These are phyloP conservation scores for Xylaria sp. DNA, from an alignment of 2,329 filamentous ascomycete species.

Conservation along the genomic window DNA sequence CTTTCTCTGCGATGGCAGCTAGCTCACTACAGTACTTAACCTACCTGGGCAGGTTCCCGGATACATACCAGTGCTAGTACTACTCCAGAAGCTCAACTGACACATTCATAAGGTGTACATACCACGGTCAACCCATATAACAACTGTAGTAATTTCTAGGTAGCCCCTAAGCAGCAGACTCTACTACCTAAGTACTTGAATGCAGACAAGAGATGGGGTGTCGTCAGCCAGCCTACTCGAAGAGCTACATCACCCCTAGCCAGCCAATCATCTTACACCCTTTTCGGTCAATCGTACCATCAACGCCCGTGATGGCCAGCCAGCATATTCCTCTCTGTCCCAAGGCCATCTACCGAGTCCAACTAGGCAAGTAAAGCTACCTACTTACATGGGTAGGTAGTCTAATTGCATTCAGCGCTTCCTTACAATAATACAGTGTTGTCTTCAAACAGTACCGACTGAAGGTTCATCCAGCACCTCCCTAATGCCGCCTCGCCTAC, in stretches of 20 bases:
- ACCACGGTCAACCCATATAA: neutral
- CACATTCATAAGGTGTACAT: neutral
- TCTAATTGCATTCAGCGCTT: neutral
- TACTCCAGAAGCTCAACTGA: neutral
- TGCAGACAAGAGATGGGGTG: neutral
- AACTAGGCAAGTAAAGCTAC: neutral
- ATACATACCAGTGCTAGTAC: too few species aligned
- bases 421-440: neutral
- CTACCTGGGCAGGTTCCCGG: neutral
- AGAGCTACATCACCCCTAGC: neutral
- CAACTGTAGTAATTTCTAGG: neutral
- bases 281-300: conserved; percentile 20
- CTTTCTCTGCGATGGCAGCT: too few species aligned
- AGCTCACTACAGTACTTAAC: neutral
- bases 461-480: neutral
- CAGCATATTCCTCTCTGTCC: neutral
- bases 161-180: too few species aligned
- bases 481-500: too few species aligned
- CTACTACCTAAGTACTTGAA: neutral
- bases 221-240: conserved; percentile 7
- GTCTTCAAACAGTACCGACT: neutral
- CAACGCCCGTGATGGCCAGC: neutral
- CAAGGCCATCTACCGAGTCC: neutral
- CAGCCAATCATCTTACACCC: conserved; percentile 47
- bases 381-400: neutral